These are phyloP conservation scores for Kodamaea lidongshanica DNA, from an alignment of 805 yeast species.

Conservation along the genomic window DNA sequence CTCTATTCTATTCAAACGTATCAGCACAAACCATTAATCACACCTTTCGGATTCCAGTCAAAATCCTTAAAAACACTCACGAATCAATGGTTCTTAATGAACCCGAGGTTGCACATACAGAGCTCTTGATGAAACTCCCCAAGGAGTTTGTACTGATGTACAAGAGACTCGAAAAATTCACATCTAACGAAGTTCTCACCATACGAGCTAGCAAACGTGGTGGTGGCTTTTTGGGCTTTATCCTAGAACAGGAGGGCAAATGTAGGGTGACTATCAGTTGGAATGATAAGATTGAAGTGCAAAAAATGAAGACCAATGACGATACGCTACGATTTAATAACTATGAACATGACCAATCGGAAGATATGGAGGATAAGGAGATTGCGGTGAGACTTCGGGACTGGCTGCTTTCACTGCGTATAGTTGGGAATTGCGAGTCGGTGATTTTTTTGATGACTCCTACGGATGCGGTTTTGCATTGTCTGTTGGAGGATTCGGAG, in stretches of 20 bases:
- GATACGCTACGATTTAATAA: constrained; percentile 17
- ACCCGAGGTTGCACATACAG: constrained; percentile 54
- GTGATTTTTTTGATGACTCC: constrained; percentile 55
- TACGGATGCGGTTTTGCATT: constrained; percentile 56
- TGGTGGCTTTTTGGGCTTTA: constrained; percentile 47
- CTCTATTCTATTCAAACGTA: constrained; percentile 47
- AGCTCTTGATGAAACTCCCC: constrained; percentile 49
- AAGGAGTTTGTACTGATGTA: constrained; percentile 47
- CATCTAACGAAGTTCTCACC: constrained; percentile 39
- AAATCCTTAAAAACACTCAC: constrained; percentile 49
- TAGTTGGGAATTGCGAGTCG: constrained; percentile 56
- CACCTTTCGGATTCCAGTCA: constrained; percentile 65
- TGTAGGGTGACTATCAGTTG: constrained; percentile 51
- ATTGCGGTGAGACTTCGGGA: constrained; percentile 53
- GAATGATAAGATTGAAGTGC: constrained; percentile 49
- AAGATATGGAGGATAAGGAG: constrained; percentile 30
- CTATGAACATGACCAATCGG: constrained; percentile 11
- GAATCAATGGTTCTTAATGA: constrained; percentile 48
- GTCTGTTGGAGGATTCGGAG: constrained; percentile 58
- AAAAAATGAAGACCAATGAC: constrained; percentile 21
- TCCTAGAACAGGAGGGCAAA: constrained; percentile 49
- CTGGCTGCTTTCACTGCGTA: constrained; percentile 61
- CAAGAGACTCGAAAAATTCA: constrained; percentile 61
- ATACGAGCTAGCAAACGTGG: constrained; percentile 41
- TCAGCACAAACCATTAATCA: constrained; percentile 48